These are phyloP conservation scores for Pezicula carpinea DNA, from an alignment of 2,329 filamentous ascomycete species.

Conservation along the genomic window DNA sequence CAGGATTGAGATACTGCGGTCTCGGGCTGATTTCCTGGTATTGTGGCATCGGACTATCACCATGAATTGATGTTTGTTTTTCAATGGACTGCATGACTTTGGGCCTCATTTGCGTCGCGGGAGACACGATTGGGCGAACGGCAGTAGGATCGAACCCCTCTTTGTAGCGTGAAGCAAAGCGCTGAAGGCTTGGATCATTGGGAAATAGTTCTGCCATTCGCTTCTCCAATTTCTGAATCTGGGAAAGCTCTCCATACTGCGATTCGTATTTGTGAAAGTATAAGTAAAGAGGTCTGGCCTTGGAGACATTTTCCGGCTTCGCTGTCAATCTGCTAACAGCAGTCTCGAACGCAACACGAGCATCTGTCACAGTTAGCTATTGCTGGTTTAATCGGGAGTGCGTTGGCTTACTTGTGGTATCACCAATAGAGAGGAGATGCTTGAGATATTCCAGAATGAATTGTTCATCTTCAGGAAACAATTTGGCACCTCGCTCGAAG, in stretches of 20 bases:
- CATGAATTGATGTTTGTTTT: slow-evolving; percentile 38
- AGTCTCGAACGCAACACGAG: slow-evolving; percentile 92
- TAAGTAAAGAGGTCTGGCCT: slow-evolving; percentile 78
- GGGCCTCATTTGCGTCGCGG: slow-evolving; percentile 68
- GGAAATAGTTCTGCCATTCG: slow-evolving; percentile 94
- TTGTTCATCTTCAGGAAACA: slow-evolving; percentile 89
- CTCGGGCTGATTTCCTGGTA: slow-evolving; percentile 28
- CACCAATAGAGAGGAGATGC: slow-evolving; percentile 86
- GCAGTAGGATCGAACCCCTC: slow-evolving; percentile 76
- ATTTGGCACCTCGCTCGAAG: slow-evolving; percentile 86
- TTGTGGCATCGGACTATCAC: slow-evolving; percentile 26
- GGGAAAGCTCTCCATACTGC: slow-evolving; percentile 84
- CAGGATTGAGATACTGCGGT: slow-evolving; percentile 22
- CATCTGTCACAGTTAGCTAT: slow-evolving; percentile 53
- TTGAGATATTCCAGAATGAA: slow-evolving; percentile 97
- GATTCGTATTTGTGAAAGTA: slow-evolving; percentile 97
- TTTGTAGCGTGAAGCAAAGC: slow-evolving; percentile 74
- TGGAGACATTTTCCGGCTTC: slow-evolving; percentile 68
- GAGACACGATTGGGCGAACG: slow-evolving; percentile 79
- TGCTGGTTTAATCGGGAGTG: background rate
- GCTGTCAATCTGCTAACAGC: slow-evolving; percentile 77
- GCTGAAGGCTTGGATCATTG: slow-evolving; percentile 70
- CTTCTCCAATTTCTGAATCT: slow-evolving; percentile 85
- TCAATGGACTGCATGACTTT: slow-evolving; percentile 55
- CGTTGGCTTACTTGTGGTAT: slow-evolving; percentile 75